Conservation (phyloP, 805 yeast species). For the Candida pini region DNA sequence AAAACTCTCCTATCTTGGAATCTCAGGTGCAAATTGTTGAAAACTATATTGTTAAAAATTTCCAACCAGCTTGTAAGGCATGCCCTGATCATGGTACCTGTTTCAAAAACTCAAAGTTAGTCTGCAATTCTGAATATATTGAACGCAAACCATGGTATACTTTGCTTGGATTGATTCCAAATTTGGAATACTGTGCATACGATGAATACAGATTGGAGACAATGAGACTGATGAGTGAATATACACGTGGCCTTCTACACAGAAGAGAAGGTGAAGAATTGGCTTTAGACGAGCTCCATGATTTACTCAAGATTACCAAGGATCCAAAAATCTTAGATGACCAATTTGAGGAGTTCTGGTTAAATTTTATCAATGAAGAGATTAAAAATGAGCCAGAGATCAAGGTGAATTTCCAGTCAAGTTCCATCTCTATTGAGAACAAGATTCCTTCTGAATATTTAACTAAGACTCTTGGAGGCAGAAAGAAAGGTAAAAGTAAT, state of each 20-base stretch:
- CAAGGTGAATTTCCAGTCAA: constrained; percentile 51
- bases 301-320: constrained; percentile 53
- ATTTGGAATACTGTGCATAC: constrained; percentile 61
- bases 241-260: constrained; percentile 61
- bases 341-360: constrained; percentile 76
- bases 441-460: constrained; percentile 14
- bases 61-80: constrained; percentile 59
- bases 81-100: constrained; percentile 86
- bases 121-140: constrained; percentile 66
- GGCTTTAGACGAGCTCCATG: constrained; percentile 67
- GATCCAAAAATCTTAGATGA: constrained; percentile 42
- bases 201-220: constrained; percentile 69
- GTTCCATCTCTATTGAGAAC: constrained; percentile 18
- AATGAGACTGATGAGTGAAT: constrained; percentile 57
- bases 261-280: constrained; percentile 55
- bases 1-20: constrained; percentile 3
- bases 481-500: constrained; percentile 32
- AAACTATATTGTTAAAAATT: constrained; percentile 34
- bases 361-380: constrained; percentile 40
- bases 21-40: constrained; percentile 35
- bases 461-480: constrained; percentile 20
- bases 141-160: constrained; percentile 48
- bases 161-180: constrained; percentile 52
- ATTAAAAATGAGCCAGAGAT: constrained; percentile 53
- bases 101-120: constrained; percentile 49